Evolutionary conservation across 2,329 filamentous ascomycete genomes (phyloP), one percentile per base, ranked within the genome.

Genomic region (Aspergillus arachidicola): DNA sequence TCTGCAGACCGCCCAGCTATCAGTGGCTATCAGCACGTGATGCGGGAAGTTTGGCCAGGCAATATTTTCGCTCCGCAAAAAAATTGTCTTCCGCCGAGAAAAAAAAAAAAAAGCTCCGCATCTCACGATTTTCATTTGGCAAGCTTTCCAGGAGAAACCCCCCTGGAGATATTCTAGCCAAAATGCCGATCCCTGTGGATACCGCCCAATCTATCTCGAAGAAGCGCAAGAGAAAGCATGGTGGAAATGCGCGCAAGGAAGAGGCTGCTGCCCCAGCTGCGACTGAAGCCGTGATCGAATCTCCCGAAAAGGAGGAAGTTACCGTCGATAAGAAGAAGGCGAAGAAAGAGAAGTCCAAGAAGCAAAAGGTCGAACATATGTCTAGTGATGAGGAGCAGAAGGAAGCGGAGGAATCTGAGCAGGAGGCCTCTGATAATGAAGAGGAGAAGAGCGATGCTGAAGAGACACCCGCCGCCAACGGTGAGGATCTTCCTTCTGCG

Each of bases 401-500:
- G 61, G 67, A 58, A 58, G 72, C 72, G 58, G 73, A 71, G 54
- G 70, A 74, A 10, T 71, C 76, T 48, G 79, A 77, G 41, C 72
- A 72, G 34, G 63, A 71, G 66, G 80, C 71, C 34, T 69, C 75
- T 58, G 62, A 71, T n/a, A 64, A 66, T 32, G 64, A 67, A 45
- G 67, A 68, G 64, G 81, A 69, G 16, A 67, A 72, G 30, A 71
- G 72, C 19, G 66, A 72, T 41, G 67, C 72, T 26, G 74, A 74
- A 26, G 45, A 58, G 11, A n/a, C 30, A 23, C 73, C 75, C 14
- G 75, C 64, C 46, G 65, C 64, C 7, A 55, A 75, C 56, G 69
- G 76, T 10, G 75, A 80, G 30, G 85, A 86, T 61, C 78, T 88
- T 11, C 85, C 85, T n/a, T 84, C 84, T 11, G 70, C 77, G 64